Conservation (phyloP, 768 basidiomycete genomes). For the Calocybe indica region DNA sequence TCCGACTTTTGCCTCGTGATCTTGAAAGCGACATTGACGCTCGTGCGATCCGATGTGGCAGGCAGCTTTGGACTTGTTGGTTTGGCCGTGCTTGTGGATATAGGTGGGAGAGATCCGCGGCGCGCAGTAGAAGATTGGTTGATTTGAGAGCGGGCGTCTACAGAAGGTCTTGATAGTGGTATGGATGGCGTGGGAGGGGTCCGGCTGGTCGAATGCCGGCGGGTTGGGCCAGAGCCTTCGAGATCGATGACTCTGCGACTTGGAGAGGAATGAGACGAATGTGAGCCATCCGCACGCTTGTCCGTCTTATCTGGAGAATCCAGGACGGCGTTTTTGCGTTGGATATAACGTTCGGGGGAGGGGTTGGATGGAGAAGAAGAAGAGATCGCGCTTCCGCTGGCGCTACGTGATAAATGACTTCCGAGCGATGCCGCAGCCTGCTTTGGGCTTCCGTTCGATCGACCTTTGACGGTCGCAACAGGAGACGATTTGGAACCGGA, state of each 20-base stretch:
- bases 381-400: constrained; percentile 33
- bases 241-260: constrained; percentile 55
- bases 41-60: constrained; percentile 18
- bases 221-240: constrained; percentile 27
- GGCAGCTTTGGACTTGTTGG: constrained; percentile 11
- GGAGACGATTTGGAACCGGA: constrained; percentile 2
- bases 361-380: constrained; percentile 42
- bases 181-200: constrained; percentile 35
- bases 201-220: too few relatives aligned
- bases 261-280: constrained; percentile 57
- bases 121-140: constrained; percentile 17
- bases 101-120: constrained; percentile 21
- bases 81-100: constrained; percentile 11
- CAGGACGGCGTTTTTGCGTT: constrained; percentile 20
- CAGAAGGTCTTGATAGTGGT: constrained; percentile 31
- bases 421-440: constrained; percentile 32
- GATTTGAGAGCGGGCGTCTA: constrained; percentile 24
- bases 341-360: constrained; percentile 34
- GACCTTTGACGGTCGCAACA: too few relatives aligned
- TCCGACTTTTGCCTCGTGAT: background rate
- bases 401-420: constrained; percentile 31
- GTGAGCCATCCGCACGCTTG: constrained; percentile 36
- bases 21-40: constrained; percentile 12
- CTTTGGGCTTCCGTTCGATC: constrained; percentile 42
- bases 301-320: constrained; percentile 39